Evolutionary conservation across 176 grass and related monocot genomes (phyloP).

Genomic region (Oryza punctata): DNA sequence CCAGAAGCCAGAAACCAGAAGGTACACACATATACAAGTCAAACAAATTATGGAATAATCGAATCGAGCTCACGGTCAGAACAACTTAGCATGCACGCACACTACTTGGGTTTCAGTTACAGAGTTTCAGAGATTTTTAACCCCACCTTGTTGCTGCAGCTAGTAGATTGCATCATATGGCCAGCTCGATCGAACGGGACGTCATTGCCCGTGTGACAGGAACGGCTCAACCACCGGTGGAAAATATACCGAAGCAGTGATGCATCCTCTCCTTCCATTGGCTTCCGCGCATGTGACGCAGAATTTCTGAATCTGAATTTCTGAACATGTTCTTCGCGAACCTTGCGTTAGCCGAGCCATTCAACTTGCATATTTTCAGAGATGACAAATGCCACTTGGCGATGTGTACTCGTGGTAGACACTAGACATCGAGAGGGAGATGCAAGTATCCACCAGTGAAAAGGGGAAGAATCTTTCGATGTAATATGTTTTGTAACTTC

Average conservation of each 20-base stretch:
- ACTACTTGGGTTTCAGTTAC: not conserved
- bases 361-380: not conserved
- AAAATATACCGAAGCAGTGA: not conserved
- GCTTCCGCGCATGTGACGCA: not conserved
- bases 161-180: slow-evolving; percentile 15
- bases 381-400: not conserved
- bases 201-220: slow-evolving; percentile 39
- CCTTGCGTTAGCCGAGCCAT: not conserved
- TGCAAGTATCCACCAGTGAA: not conserved
- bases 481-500: not conserved
- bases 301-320: not conserved
- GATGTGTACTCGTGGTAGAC: not conserved
- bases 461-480: not conserved
- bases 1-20: no score
- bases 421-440: not conserved
- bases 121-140: not conserved
- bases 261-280: not conserved
- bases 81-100: not conserved
- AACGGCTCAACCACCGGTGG: slow-evolving; percentile 47
- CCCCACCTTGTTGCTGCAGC: not conserved
- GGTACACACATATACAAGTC: not conserved
- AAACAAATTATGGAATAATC: not conserved
- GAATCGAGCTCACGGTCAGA: slow-evolving; percentile 15
- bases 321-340: not conserved
- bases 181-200: slow-evolving; percentile 23